Evolutionary conservation across 1,139 yeast genomes (phyloP), one percentile per base, ranked within the genome.

Genomic region (Scheffersomyces segobiensis): DNA sequence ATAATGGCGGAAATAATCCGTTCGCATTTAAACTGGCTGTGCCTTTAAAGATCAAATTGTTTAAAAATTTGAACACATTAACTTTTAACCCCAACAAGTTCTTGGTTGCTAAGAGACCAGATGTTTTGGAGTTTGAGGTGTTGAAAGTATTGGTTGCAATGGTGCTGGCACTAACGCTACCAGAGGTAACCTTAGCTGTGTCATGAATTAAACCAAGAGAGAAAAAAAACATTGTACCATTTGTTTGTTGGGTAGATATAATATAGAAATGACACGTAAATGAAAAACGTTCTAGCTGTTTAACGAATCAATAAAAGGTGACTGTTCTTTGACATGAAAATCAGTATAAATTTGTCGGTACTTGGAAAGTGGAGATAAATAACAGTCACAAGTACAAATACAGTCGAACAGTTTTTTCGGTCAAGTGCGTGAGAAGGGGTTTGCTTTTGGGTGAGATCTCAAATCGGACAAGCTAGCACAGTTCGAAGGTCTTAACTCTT

Each of bases 11-110:
- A 55, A 62, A 62, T 42, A 62, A 59, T 26, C 18, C 19, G 53
- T 48, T 48, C 24, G 50, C 21, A 48, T 17, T 12, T 20, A 53
- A 39, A 12, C 49, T n/a, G 53, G 53, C 22, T 19, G 50, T 53
- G 32, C 52, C 46, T 42, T 56, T 52, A 57, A 63, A 63, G 52
- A 64, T 55, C 55, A 64, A 56, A 54, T 60, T 59, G 52, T 63
- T 62, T 58, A 64, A 60, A 53, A 59, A 57, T 52, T 59, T 60
- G 60, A 64, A 64, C 24, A 64, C 62, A 46, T 63, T 62, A 32
- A 56, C 52, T 50, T 55, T 52, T 21, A 54, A 55, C 6, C 53
- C 56, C 20, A 55, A 42, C 46, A 51, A 32, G 24, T 48, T 48
- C 24, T 48, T 48, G 7, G 50, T 48, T 7, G 50, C 50, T 48